Conservation (phyloP, 192 early-diverging fungal genomes). For the Phlyctochytrium planicorne region DNA sequence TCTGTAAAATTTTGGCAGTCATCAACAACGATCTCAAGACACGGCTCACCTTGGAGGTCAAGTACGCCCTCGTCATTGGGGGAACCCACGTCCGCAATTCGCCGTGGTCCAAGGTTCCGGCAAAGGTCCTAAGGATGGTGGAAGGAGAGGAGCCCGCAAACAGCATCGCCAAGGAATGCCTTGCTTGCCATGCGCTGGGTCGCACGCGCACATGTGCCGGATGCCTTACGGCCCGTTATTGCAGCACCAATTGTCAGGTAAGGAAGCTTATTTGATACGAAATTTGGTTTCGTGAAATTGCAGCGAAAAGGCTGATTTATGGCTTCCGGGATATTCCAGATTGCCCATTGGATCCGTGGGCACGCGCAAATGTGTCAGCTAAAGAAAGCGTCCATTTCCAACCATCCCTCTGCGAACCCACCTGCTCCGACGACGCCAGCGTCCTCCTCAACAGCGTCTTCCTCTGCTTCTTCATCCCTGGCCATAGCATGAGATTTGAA, state of each 20-base stretch:
- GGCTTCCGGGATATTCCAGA: slow-evolving; percentile 16
- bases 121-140: slow-evolving; percentile 16
- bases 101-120: slow-evolving; percentile 25
- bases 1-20: slow-evolving; percentile 13
- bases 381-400: not conserved
- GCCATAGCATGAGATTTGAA: no score
- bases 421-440: no score
- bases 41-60: slow-evolving; percentile 31
- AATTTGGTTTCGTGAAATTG: not conserved
- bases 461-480: no score
- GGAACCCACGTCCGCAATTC: slow-evolving; percentile 18
- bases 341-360: slow-evolving; percentile 40
- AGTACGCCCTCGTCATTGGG: slow-evolving; percentile 31
- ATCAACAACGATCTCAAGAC: slow-evolving; percentile 28
- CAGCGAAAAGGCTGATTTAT: not conserved
- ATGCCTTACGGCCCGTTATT: slow-evolving; percentile 27
- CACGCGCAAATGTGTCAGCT: slow-evolving; percentile 21
- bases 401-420: no score
- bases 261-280: not conserved
- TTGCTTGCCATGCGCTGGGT: slow-evolving; percentile 29
- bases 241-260: slow-evolving; percentile 45
- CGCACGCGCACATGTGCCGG: slow-evolving; percentile 30
- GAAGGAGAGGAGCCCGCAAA: slow-evolving; percentile 22
- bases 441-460: no score
- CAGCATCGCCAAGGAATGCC: slow-evolving; percentile 27